A percentile compares a stretch with the other conserved stretches of the same genome.
Evolutionary conservation across 306 rosid genomes (phyloP).

Genomic region (Inga laurina): DNA sequence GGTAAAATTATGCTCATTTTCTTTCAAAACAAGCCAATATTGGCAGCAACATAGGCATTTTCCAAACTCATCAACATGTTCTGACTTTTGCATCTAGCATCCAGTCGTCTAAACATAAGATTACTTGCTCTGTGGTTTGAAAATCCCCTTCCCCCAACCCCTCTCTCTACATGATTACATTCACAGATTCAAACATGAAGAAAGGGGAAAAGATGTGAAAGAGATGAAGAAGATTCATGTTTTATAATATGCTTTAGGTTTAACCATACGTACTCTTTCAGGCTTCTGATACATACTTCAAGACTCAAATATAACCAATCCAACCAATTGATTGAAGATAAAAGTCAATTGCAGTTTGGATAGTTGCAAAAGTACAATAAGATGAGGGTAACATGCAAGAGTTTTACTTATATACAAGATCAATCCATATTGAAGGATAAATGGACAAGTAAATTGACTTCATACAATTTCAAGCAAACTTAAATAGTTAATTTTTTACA

Average conservation of each 20-base stretch:
- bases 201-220: not conserved
- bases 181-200: not conserved
- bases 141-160: not conserved
- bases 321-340: not conserved
- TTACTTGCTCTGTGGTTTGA: not conserved
- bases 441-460: slow-evolving; percentile 8
- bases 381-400: slow-evolving; percentile 15
- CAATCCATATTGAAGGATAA: slow-evolving; percentile 1
- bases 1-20: not conserved
- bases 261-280: not conserved
- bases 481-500: slow-evolving; percentile 25
- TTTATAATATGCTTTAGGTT: not conserved
- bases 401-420: not conserved
- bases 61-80: not conserved
- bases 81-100: not conserved
- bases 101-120: not conserved
- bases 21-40: not conserved
- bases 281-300: not conserved
- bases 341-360: slow-evolving; percentile 6
- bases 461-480: not conserved
- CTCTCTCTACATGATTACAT: not conserved
- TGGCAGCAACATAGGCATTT: not conserved
- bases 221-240: not conserved
- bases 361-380: not conserved
- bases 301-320: not conserved